These are phyloP conservation scores for Saitoella complicata DNA, from an alignment of 805 yeast genomes.

Conservation along the genomic window DNA sequence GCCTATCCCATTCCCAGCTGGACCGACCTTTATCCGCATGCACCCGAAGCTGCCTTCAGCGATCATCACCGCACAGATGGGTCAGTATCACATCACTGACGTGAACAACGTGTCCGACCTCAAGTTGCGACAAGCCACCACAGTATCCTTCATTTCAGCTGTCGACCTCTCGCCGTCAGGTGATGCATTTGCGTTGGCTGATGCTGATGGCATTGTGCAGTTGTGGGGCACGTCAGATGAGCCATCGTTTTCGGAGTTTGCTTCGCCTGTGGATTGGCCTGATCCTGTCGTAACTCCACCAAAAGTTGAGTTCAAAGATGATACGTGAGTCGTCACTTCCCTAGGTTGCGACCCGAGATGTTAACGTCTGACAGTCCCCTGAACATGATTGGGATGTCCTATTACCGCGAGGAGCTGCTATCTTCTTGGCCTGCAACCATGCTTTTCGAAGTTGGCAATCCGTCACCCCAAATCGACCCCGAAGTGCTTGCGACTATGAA, in stretches of 20 bases:
- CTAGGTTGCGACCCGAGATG: background rate
- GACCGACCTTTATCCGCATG: constrained; percentile 67
- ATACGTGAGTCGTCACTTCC: background rate
- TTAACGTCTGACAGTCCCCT: constrained; percentile 29
- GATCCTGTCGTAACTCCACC: constrained; percentile 17
- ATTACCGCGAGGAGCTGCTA: constrained; percentile 55
- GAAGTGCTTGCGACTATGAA: constrained; percentile 28
- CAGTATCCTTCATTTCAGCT: constrained; percentile 30
- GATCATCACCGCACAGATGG: constrained; percentile 54
- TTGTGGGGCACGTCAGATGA: constrained; percentile 45
- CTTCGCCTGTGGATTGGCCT: constrained; percentile 42
- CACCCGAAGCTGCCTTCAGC: constrained; percentile 75
- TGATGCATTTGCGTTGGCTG: constrained; percentile 56
- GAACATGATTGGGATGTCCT: constrained; percentile 70
- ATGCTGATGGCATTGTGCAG: constrained; percentile 44
- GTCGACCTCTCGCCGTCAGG: constrained; percentile 54
- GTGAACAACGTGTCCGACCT: constrained; percentile 60
- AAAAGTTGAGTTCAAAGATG: constrained; percentile 6
- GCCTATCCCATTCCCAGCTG: constrained; percentile 78
- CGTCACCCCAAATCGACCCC: constrained; percentile 39
- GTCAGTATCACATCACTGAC: constrained; percentile 77
- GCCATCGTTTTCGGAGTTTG: constrained; percentile 28
- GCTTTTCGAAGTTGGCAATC: constrained; percentile 45
- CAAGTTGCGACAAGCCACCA: constrained; percentile 45
- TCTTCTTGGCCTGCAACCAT: constrained; percentile 65